phyloP scores from a whole-genome alignment of 2,329 filamentous ascomycete genomes.

The Paecilomyces fulvus region DNA sequence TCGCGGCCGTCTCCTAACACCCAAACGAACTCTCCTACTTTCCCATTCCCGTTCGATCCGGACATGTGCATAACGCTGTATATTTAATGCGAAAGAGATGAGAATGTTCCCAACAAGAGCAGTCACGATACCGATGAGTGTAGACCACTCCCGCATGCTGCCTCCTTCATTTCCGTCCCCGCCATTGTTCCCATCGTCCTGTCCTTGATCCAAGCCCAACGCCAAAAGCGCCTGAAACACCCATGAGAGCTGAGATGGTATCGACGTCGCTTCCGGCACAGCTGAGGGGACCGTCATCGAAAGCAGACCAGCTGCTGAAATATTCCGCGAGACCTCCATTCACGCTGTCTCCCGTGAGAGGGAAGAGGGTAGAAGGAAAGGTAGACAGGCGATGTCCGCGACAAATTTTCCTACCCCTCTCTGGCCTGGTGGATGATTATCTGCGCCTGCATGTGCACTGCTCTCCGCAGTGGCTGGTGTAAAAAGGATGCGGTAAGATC shows the following conservation, averaged over 20 bases:
- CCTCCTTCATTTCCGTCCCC: background rate
- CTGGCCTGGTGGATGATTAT: background rate
- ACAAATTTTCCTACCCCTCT: background rate
- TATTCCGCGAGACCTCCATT: background rate
- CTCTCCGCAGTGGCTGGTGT: background rate
- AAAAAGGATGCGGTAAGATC: background rate
- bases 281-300: background rate
- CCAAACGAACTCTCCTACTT: conserved; percentile 36
- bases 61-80: conserved; percentile 91
- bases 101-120: conserved; percentile 88
- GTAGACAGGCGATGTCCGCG: background rate
- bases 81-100: conserved; percentile 92
- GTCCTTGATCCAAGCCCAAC: conserved; percentile 7
- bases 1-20: conserved; percentile 46
- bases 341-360: background rate
- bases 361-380: background rate
- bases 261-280: background rate
- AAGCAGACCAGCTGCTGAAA: background rate
- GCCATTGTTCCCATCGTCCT: conserved; percentile 11
- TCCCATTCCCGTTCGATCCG: conserved; percentile 64
- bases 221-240: conserved; percentile 5
- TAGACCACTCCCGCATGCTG: conserved; percentile 57
- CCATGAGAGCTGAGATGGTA: background rate
- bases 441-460: background rate
- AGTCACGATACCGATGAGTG: conserved; percentile 86